Conservation (phyloP, 129 eudicot species). For the Helichrysum umbraculigerum region DNA sequence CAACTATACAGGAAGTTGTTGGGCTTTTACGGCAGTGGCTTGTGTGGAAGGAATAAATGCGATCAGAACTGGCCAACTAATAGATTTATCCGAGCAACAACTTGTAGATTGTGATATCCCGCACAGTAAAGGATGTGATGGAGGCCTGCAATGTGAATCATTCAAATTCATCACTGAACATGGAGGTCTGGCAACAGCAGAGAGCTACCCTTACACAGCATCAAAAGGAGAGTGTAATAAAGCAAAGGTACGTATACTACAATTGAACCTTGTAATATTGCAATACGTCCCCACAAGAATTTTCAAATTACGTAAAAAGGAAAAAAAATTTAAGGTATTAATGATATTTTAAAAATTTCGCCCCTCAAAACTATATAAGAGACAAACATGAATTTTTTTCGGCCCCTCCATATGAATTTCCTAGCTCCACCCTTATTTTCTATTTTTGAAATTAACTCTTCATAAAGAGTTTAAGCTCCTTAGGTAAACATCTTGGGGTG, state of each 20-base stretch:
- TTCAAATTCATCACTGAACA: constrained; percentile 50
- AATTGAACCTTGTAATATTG: background rate
- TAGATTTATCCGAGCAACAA: constrained; percentile 8
- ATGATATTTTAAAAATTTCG: no score
- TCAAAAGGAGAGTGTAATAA: constrained; percentile 49
- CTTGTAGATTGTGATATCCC: constrained; percentile 19
- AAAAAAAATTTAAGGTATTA: no score
- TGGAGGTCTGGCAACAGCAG: constrained; percentile 71
- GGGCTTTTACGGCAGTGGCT: constrained; percentile 7
- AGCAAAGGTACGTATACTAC: constrained; percentile 54
- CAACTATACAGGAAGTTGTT: constrained; percentile 11
- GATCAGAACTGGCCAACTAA: background rate
- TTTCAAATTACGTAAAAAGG: no score
- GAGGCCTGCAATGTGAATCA: constrained; percentile 73
- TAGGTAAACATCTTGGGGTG: background rate
- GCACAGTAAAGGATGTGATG: constrained; percentile 49
- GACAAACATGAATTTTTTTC: no score
- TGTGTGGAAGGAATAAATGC: constrained; percentile 9
- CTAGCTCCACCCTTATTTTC: background rate
- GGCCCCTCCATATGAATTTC: no score
- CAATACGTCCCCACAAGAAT: background rate
- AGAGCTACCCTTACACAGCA: constrained; percentile 63
- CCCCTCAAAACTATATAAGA: no score
- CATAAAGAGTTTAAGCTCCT: background rate
- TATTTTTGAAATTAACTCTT: background rate